Evolutionary conservation across 179 eudicot species (phyloP), one percentile per base, ranked within the genome.

Genomic region (Silene vulgaris): DNA sequence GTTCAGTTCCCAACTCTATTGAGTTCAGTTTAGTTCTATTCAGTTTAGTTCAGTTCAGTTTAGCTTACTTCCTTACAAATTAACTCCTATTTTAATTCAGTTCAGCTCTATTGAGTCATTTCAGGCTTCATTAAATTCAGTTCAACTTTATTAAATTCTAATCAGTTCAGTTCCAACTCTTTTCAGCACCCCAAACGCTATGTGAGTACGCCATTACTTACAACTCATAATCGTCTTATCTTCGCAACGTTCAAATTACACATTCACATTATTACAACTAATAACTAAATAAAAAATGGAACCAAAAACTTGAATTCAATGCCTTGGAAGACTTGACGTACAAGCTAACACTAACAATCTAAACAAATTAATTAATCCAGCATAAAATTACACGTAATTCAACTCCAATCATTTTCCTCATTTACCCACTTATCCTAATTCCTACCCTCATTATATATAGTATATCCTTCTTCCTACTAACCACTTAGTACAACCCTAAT

Each of bases 181-280:
- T n/a, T n/a, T n/a, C n/a, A n/a, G n/a, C n/a, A n/a, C n/a, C n/a
- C n/a, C n/a, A n/a, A n/a, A n/a, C n/a, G n/a, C n/a, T n/a, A n/a
- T n/a, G n/a, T n/a, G n/a, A n/a, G 32, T 29, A 29, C 32, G 3
- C 32, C 3, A 29, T 1, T 29, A 32, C 37, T 4, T 32, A 2
- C 37, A 32, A 32, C 37, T 32, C 37, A 6, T 2, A 32, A 32
- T 32, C 37, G 37, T 32, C 37, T 32, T 4, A 21, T 21, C 2
- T 69, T 12, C 3, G 50, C 73, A 69, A 45, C 35, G 73, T 69
- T 69, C 73, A 69, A 43, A 68, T 20, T 37, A 35, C 28, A 8
- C 72, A 43, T 20, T 68, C 16, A 69, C 2, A 13, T 37, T 6
- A 13, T 37, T 6, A 35, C 23, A 66, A 17, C 50, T 67, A 69